These are phyloP conservation scores for Xerocomellus chrysenteron DNA, from an alignment of 768 basidiomycete genomes.

Conservation along the genomic window DNA sequence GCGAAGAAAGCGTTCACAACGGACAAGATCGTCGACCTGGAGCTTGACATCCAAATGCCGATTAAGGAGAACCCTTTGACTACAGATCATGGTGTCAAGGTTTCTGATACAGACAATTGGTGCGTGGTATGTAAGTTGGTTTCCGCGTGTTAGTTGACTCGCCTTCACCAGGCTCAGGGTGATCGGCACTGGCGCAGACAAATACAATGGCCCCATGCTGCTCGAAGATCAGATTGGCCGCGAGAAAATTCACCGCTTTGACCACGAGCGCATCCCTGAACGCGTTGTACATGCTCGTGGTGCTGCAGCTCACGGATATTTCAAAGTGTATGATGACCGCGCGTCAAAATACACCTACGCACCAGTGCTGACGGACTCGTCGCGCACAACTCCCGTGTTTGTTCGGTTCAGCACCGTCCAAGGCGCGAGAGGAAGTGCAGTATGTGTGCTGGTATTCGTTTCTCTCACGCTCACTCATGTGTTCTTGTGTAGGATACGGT, in stretches of 20 bases:
- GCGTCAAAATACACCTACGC: conserved; percentile 74
- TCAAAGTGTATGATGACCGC: conserved; percentile 67
- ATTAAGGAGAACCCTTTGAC: conserved; percentile 35
- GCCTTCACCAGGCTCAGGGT: conserved; percentile 51
- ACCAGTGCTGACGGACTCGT: conserved; percentile 68
- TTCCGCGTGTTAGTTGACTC: conserved; percentile 6
- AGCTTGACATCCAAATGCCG: conserved; percentile 23
- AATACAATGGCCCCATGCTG: conserved; percentile 61
- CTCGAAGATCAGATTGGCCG: conserved; percentile 77
- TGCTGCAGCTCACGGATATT: conserved; percentile 79
- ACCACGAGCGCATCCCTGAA: conserved; percentile 89
- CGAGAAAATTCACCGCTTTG: conserved; percentile 77
- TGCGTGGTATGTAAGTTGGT: conserved; percentile 18
- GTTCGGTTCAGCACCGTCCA: conserved; percentile 86
- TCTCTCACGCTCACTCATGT: not conserved
- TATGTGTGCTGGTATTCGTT: conserved; percentile 33
- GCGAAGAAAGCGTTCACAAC: conserved; percentile 17
- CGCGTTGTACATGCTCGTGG: conserved; percentile 74
- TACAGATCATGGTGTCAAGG: conserved; percentile 59
- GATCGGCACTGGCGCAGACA: conserved; percentile 36
- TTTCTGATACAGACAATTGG: conserved; percentile 69
- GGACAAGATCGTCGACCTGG: conserved; percentile 24
- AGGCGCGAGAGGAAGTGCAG: conserved; percentile 79
- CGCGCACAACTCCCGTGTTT: conserved; percentile 72
- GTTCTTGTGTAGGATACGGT: conserved; percentile 56